Evolutionary conservation across 441 rosid genomes (phyloP).

Genomic region (Syzygium malaccense): DNA sequence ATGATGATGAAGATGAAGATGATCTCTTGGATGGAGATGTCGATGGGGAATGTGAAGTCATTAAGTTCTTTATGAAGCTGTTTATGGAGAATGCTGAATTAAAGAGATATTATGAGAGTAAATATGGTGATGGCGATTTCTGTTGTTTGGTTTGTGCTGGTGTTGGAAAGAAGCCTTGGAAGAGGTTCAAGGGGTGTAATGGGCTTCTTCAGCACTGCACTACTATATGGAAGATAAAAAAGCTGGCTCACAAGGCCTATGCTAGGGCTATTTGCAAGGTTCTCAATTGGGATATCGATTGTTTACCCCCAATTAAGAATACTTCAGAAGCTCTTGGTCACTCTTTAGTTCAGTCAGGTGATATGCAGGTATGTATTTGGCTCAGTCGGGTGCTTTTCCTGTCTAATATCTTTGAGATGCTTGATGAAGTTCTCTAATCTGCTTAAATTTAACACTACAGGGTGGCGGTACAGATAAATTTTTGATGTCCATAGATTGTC

Average conservation of each 20-base stretch:
- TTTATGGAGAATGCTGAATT: slow-evolving; percentile 42
- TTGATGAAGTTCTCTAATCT: background rate
- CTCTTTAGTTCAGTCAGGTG: slow-evolving; percentile 5
- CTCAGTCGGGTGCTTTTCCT: background rate
- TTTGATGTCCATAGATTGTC: background rate
- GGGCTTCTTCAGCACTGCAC: slow-evolving; percentile 47
- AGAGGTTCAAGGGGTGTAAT: slow-evolving; percentile 39
- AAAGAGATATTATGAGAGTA: slow-evolving; percentile 38
- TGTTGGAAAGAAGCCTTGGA: slow-evolving; percentile 43
- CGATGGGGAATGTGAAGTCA: slow-evolving; percentile 19
- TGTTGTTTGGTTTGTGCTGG: slow-evolving; percentile 46
- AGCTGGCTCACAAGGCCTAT: slow-evolving; percentile 43
- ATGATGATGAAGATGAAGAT: slow-evolving; percentile 12
- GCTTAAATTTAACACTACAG: background rate
- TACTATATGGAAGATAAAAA: slow-evolving; percentile 22
- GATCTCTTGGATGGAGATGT: slow-evolving; percentile 15
- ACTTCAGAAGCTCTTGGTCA: slow-evolving; percentile 16
- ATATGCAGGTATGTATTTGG: background rate
- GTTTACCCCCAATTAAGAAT: slow-evolving; percentile 19
- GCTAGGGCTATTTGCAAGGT: slow-evolving; percentile 38
- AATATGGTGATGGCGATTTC: slow-evolving; percentile 33
- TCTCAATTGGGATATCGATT: slow-evolving; percentile 43
- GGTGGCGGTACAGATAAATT: background rate
- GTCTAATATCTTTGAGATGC: background rate
- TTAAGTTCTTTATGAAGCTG: slow-evolving; percentile 29